Conservation (phyloP, 2,329 filamentous ascomycete genomes). For the Fusarium siculi region DNA sequence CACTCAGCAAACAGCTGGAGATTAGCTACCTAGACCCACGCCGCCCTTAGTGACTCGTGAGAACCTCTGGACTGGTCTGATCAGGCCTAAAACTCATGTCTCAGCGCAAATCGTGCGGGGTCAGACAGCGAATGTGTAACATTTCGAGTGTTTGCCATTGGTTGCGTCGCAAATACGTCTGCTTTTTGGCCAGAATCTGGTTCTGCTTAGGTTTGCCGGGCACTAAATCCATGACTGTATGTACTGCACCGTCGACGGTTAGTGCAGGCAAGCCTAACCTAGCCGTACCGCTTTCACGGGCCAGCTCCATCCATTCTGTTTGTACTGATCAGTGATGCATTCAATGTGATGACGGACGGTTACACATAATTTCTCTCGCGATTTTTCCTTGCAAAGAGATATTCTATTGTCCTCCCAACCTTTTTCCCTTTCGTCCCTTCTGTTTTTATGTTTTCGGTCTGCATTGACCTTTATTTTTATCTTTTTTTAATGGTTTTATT, state of each 20-base stretch:
- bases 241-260: not conserved
- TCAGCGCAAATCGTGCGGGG: constrained; percentile 5
- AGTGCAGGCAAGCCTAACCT: not conserved
- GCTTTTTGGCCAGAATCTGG: not conserved
- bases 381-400: not conserved
- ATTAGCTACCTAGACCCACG: not conserved
- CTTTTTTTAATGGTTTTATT: not conserved
- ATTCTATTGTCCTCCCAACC: not conserved
- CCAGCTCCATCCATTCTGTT: not conserved
- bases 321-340: not conserved
- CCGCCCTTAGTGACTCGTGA: not conserved
- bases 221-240: not conserved
- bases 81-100: not conserved
- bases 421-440: not conserved
- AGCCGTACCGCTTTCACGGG: not conserved
- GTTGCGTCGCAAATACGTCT: not conserved
- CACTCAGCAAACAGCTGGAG: not conserved
- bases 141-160: not conserved
- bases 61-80: not conserved
- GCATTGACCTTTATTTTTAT: not conserved
- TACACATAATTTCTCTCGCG: not conserved
- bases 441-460: not conserved
- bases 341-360: not conserved
- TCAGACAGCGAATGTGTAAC: constrained; percentile 13
- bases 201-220: not conserved